Evolutionary conservation across 129 eudicot species (phyloP), one percentile per base, ranked within the genome.

Genomic region (Tagetes patula): DNA sequence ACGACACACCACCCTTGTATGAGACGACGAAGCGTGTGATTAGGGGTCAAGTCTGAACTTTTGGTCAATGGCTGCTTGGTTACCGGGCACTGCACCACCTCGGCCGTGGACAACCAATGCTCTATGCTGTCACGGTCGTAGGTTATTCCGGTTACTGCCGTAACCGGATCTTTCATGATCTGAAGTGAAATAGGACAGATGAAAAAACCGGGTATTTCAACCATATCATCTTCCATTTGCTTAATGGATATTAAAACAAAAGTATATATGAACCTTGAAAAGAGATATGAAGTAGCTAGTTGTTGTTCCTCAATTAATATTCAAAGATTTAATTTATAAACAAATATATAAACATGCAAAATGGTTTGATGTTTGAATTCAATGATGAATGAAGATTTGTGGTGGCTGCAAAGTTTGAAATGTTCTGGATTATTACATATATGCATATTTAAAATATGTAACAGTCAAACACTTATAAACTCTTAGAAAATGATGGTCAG

Each of bases 161-260:
- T 92, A 4, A 92, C 98, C 2, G 98, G 98, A 38, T 92, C 98
- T 74, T 74, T 83, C 98, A 92, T 92, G 70, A 89, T 89, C 36
- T 92, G 88, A 46, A 92, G 88, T 0, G 98, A 89, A 1, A 92
- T 89, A 13, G 98, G 98, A 66, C 98, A 92, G 3, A 92, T 66
- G 82, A 92, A 89, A 68, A 78, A 85, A 14, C 43, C 58, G 3
- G 98, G 98, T 40, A 93, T 75, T 2, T 93, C 96, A 20, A 78
- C 50, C 43, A 70, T 70, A 75, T 89, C 89, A 30, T 75, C 82
- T 83, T 81, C 80, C 82, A 78, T 85, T 4, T 64, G 8, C 8
- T 6, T 55, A 27, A 7, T 42, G 65, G 42, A 31, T 47, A 5
- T 52, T 75, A 65, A 38, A 77, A 48, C 76, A 48, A 62, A 30